Evolutionary conservation across 371 early-diverging fungal species (phyloP).

Genomic region (Capniomyces stellatus): DNA sequence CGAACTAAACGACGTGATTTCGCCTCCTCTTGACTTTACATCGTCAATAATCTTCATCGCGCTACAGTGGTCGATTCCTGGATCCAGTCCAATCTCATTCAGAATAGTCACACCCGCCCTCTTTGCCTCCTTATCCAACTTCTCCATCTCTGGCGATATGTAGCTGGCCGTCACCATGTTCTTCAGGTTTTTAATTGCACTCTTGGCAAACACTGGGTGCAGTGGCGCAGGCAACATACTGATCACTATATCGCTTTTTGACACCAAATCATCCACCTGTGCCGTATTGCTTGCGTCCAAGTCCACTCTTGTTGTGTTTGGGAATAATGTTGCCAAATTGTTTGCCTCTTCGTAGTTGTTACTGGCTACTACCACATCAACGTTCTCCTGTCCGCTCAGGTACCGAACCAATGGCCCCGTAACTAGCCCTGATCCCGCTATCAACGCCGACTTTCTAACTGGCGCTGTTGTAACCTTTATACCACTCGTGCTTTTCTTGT

Average conservation of each 20-base stretch:
- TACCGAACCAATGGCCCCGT: conserved; percentile 78
- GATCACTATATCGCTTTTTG: conserved; percentile 71
- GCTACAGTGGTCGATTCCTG: conserved; percentile 93
- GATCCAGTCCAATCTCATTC: conserved; percentile 96
- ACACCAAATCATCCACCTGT: conserved; percentile 42
- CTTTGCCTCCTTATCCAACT: conserved; percentile 47
- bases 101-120: conserved; percentile 69
- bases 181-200: conserved; percentile 65
- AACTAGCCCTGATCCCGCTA: conserved; percentile 89
- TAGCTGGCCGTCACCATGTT: conserved; percentile 95
- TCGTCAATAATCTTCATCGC: conserved; percentile 94
- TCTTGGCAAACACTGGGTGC: conserved; percentile 65
- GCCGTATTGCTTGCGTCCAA: conserved; percentile 31
- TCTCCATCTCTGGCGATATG: conserved; percentile 79
- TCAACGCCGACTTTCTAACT: conserved; percentile 29
- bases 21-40: conserved; percentile 47
- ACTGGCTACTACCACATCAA: conserved; percentile 63
- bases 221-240: conserved; percentile 89
- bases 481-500: conserved; percentile 8
- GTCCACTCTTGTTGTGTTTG: conserved; percentile 21
- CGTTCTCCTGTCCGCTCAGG: conserved; percentile 39
- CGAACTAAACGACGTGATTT: conserved; percentile 66
- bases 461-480: neutral
- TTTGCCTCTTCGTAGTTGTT: conserved; percentile 49
- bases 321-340: conserved; percentile 34